phyloP scores from a whole-genome alignment of 2,329 filamentous ascomycete species.

The Xylariaceae sp. region DNA sequence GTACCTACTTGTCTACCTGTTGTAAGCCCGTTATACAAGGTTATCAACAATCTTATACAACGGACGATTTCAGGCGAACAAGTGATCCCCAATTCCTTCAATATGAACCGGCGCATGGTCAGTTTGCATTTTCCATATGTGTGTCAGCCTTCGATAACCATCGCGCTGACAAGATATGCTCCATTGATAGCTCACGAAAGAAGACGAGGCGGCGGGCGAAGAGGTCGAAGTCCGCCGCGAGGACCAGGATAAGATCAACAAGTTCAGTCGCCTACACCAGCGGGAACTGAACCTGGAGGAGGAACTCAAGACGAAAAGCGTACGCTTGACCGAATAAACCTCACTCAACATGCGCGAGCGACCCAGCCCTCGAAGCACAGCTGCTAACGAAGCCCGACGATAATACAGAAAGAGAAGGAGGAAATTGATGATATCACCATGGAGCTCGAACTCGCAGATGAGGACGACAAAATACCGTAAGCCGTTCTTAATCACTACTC shows the following conservation, averaged over 20 bases:
- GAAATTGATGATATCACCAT: slow-evolving; percentile 90
- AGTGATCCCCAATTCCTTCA: slow-evolving; percentile 7
- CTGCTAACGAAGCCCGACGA: slow-evolving; percentile 25
- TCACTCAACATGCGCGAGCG: background rate
- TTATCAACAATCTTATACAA: too few species aligned
- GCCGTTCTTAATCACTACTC: slow-evolving; percentile 37
- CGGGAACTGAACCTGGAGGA: slow-evolving; percentile 79
- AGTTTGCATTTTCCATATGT: slow-evolving; percentile 6
- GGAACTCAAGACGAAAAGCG: slow-evolving; percentile 77
- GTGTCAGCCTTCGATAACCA: background rate
- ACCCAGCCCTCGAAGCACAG: background rate
- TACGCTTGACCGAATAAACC: slow-evolving; percentile 41
- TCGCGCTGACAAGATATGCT: slow-evolving; percentile 11
- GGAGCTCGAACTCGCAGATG: slow-evolving; percentile 92
- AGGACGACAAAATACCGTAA: slow-evolving; percentile 91
- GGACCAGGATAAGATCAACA: slow-evolving; percentile 99
- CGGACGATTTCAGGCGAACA: too few species aligned
- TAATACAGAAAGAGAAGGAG: slow-evolving; percentile 91
- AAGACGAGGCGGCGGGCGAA: slow-evolving; percentile 81
- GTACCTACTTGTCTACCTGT: background rate
- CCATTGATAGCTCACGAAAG: slow-evolving; percentile 75
- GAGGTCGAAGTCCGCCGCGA: slow-evolving; percentile 94
- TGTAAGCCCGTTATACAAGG: background rate
- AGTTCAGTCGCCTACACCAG: slow-evolving; percentile 92
- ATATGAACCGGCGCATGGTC: slow-evolving; percentile 42